Evolutionary conservation across 164 flowering plant species (phyloP).

Genomic region (Platanus orientalis): DNA sequence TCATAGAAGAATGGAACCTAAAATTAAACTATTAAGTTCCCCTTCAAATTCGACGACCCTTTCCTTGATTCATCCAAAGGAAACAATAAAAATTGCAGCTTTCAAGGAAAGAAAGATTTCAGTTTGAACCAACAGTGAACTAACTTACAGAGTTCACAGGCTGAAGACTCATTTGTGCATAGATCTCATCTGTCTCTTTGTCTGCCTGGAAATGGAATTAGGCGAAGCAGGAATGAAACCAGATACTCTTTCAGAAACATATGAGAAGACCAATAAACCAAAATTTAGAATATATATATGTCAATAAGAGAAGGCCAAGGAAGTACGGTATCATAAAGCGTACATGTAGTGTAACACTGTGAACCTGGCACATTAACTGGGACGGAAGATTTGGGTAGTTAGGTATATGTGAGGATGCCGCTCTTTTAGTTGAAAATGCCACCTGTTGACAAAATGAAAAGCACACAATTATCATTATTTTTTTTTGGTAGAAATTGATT

Average conservation of each 20-base stretch:
- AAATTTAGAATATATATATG: not conserved
- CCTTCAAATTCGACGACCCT: not conserved
- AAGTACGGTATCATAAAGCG: slow-evolving; percentile 10
- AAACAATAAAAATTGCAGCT: not conserved
- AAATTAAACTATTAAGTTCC: not conserved
- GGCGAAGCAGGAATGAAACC: not conserved
- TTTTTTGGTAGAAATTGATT: too few relatives aligned
- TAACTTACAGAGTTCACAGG: slow-evolving; percentile 84
- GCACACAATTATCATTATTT: too few relatives aligned
- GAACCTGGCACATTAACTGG: slow-evolving; percentile 92
- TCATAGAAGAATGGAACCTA: not conserved
- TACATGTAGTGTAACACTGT: slow-evolving; percentile 91
- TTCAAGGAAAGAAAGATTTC: not conserved
- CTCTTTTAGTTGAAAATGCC: slow-evolving; percentile 84
- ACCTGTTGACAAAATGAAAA: slow-evolving; percentile 44
- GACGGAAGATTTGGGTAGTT: slow-evolving; percentile 90
- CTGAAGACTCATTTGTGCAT: slow-evolving; percentile 97
- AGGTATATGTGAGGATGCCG: slow-evolving; percentile 76
- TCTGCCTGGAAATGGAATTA: slow-evolving; percentile 56
- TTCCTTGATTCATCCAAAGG: not conserved
- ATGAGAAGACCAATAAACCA: not conserved
- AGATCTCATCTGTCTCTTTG: slow-evolving; percentile 94
- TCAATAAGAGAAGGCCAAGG: not conserved
- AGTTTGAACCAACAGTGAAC: not conserved
- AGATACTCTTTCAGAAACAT: not conserved